phyloP scores from a whole-genome alignment of 179 eudicot genomes.

The Beta corolliflora region DNA sequence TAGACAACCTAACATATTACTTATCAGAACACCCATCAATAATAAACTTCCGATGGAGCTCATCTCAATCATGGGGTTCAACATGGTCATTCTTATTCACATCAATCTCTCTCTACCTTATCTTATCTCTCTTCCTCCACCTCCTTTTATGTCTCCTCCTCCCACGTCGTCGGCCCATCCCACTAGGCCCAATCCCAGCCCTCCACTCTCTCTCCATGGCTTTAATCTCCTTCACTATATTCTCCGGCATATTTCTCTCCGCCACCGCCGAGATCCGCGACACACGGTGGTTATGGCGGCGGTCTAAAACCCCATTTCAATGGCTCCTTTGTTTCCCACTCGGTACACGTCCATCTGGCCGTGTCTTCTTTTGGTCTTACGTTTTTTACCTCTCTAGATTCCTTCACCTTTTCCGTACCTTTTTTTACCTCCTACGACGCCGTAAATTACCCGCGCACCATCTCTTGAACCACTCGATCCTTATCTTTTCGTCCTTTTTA shows the following conservation, averaged over 20 bases:
- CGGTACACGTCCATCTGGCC: constrained; percentile 77
- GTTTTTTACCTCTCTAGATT: constrained; percentile 72
- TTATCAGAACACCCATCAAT: constrained; percentile 67
- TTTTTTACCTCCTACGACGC: constrained; percentile 46
- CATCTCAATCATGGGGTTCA: constrained; percentile 68
- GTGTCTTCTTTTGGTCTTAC: constrained; percentile 97
- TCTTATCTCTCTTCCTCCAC: constrained; percentile 37
- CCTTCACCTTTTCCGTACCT: constrained; percentile 57
- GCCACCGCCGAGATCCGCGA: constrained; percentile 78
- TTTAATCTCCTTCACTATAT: constrained; percentile 60
- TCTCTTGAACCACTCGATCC: constrained; percentile 58
- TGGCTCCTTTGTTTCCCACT: constrained; percentile 88
- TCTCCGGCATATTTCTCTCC: constrained; percentile 74
- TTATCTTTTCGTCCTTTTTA: constrained; percentile 66
- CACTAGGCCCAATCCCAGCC: constrained; percentile 80
- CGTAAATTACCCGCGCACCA: constrained; percentile 45
- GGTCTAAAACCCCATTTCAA: constrained; percentile 62
- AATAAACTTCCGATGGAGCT: constrained; percentile 66
- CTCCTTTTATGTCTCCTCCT: constrained; percentile 35
- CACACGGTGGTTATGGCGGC: constrained; percentile 74
- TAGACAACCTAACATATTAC: constrained; percentile 33
- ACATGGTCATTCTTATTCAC: constrained; percentile 76
- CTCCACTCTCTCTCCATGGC: constrained; percentile 74
- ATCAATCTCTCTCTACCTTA: constrained; percentile 48
- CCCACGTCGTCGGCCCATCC: constrained; percentile 44